phyloP scores from a whole-genome alignment of 768 basidiomycete species.

The Myochromella boudieri region DNA sequence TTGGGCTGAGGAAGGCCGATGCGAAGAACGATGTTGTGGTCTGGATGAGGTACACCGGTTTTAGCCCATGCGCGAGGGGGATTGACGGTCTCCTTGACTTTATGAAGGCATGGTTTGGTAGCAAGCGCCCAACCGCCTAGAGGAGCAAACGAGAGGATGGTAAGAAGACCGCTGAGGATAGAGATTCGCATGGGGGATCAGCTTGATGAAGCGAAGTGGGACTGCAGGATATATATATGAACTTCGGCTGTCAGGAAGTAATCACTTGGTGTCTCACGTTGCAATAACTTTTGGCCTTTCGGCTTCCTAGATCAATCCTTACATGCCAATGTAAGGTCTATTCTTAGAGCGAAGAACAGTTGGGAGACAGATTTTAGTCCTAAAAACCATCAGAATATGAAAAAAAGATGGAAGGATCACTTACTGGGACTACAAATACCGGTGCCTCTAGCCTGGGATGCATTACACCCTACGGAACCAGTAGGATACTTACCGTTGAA shows the following conservation, averaged over 20 bases:
- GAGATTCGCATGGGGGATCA: constrained; percentile 11
- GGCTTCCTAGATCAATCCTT: not conserved
- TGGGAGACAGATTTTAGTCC: no score
- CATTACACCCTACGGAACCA: no score
- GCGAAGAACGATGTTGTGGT: constrained; percentile 52
- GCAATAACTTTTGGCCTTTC: not conserved
- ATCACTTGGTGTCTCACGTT: not conserved
- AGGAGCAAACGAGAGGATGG: constrained; percentile 7
- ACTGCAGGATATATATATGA: constrained; percentile 7
- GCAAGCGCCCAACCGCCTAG: constrained; percentile 9
- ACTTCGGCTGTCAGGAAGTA: not conserved
- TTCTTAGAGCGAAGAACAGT: no score
- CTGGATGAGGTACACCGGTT: constrained; percentile 38
- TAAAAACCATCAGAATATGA: no score
- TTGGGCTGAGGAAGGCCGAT: constrained; percentile 57
- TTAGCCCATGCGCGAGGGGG: constrained; percentile 49
- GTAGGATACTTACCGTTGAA: no score
- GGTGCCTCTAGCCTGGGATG: no score
- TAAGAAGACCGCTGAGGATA: constrained; percentile 9
- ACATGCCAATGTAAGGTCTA: not conserved
- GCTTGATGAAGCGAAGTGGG: not conserved
- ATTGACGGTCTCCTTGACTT: constrained; percentile 21
- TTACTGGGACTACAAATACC: no score
- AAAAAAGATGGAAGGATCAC: no score
- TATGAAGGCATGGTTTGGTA: constrained; percentile 7